Percentiles rank a stretch among this genome's conserved stretches.
Conservation (phyloP, 2,329 filamentous ascomycete genomes). For the Lasiodiplodia citricola region DNA sequence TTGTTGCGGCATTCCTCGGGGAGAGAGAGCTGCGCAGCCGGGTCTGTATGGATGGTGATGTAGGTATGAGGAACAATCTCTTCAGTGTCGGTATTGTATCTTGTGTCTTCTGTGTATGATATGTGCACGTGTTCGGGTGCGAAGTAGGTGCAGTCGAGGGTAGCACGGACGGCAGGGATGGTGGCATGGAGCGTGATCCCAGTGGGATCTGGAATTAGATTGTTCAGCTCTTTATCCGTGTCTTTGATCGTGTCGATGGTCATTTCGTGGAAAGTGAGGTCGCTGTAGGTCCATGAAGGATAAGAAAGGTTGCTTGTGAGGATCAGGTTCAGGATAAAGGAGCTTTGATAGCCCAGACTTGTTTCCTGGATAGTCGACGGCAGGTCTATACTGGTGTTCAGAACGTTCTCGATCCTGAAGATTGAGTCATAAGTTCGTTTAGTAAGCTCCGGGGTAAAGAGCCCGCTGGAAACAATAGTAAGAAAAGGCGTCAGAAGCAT, state of each 20-base stretch:
- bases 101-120: too few species aligned
- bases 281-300: neutral
- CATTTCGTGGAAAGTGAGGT: neutral
- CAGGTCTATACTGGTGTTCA: neutral
- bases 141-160: neutral
- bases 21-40: too few species aligned
- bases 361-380: too few species aligned
- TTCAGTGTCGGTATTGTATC: too few species aligned
- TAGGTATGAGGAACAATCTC: fast-evolving
- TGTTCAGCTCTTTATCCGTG: neutral
- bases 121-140: neutral
- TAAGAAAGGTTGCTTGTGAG: neutral
- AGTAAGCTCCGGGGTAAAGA: neutral
- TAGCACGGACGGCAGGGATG: neutral
- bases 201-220: neutral
- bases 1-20: too few species aligned
- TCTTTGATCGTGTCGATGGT: neutral
- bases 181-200: neutral
- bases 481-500: neutral
- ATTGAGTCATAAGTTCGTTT: neutral
- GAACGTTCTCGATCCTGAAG: neutral
- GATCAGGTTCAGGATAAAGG: neutral
- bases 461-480: neutral
- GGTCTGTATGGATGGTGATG: neutral
- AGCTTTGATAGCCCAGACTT: neutral